phyloP scores from a whole-genome alignment of 177 flowering plant species.

The Tripterygium wilfordii region DNA sequence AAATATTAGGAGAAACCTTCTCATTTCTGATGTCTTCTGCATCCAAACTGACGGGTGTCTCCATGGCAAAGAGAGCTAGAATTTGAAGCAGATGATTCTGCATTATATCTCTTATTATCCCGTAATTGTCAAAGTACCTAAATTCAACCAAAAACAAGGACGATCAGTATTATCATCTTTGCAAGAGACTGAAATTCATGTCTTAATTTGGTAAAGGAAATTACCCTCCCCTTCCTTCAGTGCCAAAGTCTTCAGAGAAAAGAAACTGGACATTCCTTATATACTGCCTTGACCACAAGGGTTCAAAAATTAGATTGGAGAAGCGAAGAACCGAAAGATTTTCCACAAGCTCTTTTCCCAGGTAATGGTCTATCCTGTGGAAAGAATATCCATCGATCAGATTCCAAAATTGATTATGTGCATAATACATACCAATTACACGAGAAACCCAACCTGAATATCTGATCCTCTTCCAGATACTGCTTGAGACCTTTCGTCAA shows the following conservation, averaged over 20 bases:
- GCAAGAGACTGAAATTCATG: not conserved
- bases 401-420: not conserved
- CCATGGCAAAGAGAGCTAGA: conserved; percentile 95
- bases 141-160: not conserved
- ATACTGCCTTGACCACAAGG: conserved; percentile 93
- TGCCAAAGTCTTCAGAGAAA: conserved; percentile 96
- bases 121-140: conserved; percentile 90
- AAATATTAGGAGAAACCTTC: conserved; percentile 43
- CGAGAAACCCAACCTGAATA: conserved; percentile 53
- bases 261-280: conserved; percentile 87
- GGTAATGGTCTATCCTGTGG: conserved; percentile 87
- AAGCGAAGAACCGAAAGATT: conserved; percentile 91
- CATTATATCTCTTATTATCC: conserved; percentile 95
- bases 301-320: conserved; percentile 91
- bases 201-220: conserved; percentile 1
- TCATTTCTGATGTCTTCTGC: conserved; percentile 96
- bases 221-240: conserved; percentile 98
- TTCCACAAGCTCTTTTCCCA: conserved; percentile 95
- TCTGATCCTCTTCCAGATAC: conserved; percentile 83
- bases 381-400: conserved; percentile 10
- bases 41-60: conserved; percentile 93
- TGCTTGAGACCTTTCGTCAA: conserved; percentile 70
- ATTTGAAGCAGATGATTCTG: conserved; percentile 96
- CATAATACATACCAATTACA: not conserved
- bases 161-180: conserved; percentile 3